phyloP scores from a whole-genome alignment of 108 stramenopile genomes.

The Skeletonema costatum region DNA sequence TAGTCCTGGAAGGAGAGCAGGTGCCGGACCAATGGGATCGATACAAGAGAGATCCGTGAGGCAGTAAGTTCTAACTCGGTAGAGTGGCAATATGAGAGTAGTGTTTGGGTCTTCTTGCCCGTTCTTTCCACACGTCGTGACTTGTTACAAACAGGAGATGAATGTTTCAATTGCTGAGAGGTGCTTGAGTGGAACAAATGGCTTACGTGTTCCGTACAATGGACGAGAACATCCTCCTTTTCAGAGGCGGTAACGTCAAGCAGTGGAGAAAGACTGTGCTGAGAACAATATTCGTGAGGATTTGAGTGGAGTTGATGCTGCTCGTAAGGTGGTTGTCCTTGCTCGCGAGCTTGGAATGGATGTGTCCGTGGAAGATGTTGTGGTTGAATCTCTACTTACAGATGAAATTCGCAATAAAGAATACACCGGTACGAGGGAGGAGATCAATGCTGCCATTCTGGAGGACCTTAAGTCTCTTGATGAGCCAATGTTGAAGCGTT shows the following conservation, averaged over 20 bases:
- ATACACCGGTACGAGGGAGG: constrained; percentile 35
- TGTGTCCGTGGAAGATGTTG: constrained; percentile 65
- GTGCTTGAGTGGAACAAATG: constrained; percentile 75
- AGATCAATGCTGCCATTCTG: constrained; percentile 40
- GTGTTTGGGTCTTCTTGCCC: constrained; percentile 86
- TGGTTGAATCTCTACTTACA: constrained; percentile 69
- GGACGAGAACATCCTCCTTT: constrained; percentile 52
- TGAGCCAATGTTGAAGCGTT: constrained; percentile 56
- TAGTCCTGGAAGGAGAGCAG: constrained; percentile 69
- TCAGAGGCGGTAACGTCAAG: constrained; percentile 61
- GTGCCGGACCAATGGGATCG: constrained; percentile 59
- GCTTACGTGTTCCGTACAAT: constrained; percentile 66
- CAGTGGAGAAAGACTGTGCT: constrained; percentile 61
- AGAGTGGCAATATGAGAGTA: constrained; percentile 74
- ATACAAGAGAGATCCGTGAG: constrained; percentile 63
- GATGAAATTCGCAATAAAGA: constrained; percentile 54
- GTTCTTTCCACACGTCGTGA: constrained; percentile 77
- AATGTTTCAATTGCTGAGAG: constrained; percentile 63
- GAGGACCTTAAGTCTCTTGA: constrained; percentile 58
- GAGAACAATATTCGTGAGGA: constrained; percentile 72
- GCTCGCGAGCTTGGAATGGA: constrained; percentile 62
- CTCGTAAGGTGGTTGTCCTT: constrained; percentile 55
- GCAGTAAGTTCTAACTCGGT: constrained; percentile 53
- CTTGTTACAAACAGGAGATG: constrained; percentile 69
- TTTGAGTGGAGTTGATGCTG: constrained; percentile 46